Base-by-base conservation (phyloP, 164 flowering plant species). In the Taxillus chinensis region DNA sequence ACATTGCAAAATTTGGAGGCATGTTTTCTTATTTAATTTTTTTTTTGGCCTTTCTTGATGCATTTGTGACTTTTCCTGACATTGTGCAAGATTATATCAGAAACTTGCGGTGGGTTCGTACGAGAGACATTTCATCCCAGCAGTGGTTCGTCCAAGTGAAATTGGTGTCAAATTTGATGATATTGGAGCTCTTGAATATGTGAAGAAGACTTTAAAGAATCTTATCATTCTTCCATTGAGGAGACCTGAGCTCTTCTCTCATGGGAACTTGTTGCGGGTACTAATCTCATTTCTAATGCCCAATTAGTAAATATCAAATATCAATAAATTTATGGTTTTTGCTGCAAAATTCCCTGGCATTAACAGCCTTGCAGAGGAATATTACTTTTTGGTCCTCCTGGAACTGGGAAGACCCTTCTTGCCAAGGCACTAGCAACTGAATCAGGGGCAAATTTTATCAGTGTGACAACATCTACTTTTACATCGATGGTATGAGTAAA, bases 361-460 rank as follows among this genome's bases (percentile, higher is more conserved):
- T 78, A 11, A 41, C 82, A 95, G 99, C 99, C 99, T 58, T 95
- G 97, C 87, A 95, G 89, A 80, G 99, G 99, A 46, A 85, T 95
- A 75, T 73, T 95, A 71, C 93, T 95, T 42, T 95, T 95, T 80
- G 99, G 99, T 39, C 99, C 99, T 60, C 99, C 99, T 45, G 99
- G 99, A 71, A 95, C 97, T 57, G 99, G 99, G 64, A 95, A 95
- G 76, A 95, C 99, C 43, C 99, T 95, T 73, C 86, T 95, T 65
- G 99, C 99, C 39, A 95, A 95, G 70, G 99, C 99, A 60, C 91
- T 95, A 73, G 99, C 99, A 14, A 95, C 99, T 41, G 99, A 95
- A 71, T 95, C 96, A 1, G 96, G 99, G 54, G 99, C 99, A 39
- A 91, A 89, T 76, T 95, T 95, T 73, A 89, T 95, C 57, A 95